Percentiles rank a stretch among this genome's conserved stretches.
These are phyloP conservation scores for Sarocladium brachiariae DNA, from an alignment of 2,329 filamentous ascomycete genomes.

Conservation along the genomic window DNA sequence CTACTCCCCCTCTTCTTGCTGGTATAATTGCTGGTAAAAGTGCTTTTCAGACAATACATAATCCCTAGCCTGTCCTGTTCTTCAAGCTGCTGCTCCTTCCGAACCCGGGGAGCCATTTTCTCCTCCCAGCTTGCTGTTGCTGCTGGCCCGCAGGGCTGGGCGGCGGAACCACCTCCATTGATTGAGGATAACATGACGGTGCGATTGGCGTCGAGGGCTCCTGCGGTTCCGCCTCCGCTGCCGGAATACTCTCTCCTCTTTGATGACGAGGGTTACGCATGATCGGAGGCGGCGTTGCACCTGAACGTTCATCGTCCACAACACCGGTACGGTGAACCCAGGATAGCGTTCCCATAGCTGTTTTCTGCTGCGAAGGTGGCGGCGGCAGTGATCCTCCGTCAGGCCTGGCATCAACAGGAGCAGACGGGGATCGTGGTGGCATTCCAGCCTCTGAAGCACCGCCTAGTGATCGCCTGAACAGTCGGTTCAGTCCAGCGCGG, in stretches of 20 bases:
- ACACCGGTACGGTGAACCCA: slow-evolving; percentile 29
- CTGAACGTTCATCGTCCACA: slow-evolving; percentile 35
- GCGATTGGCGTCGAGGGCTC: background rate
- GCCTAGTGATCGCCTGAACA: slow-evolving; percentile 45
- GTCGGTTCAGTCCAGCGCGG: slow-evolving; percentile 39
- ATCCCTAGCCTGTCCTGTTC: slow-evolving; percentile 13
- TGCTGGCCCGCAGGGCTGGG: slow-evolving; percentile 1
- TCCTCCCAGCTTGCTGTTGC: slow-evolving; percentile 15
- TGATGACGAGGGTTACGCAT: slow-evolving; percentile 35
- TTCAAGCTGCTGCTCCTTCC: slow-evolving; percentile 19
- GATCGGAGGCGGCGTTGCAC: slow-evolving; percentile 52
- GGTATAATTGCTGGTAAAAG: too few relatives aligned
- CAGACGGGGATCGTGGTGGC: slow-evolving; percentile 1
- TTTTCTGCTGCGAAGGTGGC: slow-evolving; percentile 13
- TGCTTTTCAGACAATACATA: slow-evolving; percentile 6
- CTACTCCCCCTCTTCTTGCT: too few relatives aligned
- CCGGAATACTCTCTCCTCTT: slow-evolving; percentile 11
- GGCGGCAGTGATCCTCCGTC: slow-evolving; percentile 14
- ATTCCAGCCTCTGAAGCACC: slow-evolving; percentile 16
- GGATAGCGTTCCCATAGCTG: slow-evolving; percentile 31
- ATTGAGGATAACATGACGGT: background rate
- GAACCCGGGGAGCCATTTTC: slow-evolving; percentile 31
- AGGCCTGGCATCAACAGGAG: background rate
- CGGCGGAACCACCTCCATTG: background rate
- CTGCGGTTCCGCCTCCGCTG: background rate